These are phyloP conservation scores for Hymenoscyphus salicellus DNA, from an alignment of 2,329 filamentous ascomycete species.

Conservation along the genomic window DNA sequence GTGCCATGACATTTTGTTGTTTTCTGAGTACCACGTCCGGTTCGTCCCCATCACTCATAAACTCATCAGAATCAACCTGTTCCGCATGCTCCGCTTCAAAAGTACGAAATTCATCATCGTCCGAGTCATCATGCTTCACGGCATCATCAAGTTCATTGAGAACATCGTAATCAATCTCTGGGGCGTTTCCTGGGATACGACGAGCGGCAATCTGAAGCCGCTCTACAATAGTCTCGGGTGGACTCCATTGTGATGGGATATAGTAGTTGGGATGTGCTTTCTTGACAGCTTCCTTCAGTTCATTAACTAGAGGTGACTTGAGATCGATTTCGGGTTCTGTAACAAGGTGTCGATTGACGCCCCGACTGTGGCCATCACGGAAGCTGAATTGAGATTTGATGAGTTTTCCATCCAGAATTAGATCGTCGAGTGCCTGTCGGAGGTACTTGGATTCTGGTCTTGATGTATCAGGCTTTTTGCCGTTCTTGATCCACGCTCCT, in stretches of 20 bases:
- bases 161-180: background rate
- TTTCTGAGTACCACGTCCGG: background rate
- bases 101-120: background rate
- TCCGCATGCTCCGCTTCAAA: background rate
- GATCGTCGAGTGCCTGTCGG: slow-evolving; percentile 25
- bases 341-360: slow-evolving; percentile 21
- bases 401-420: slow-evolving; percentile 25
- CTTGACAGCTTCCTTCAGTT: slow-evolving; percentile 25
- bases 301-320: slow-evolving; percentile 13
- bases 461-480: slow-evolving; percentile 8
- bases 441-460: slow-evolving; percentile 31
- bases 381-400: slow-evolving; percentile 11
- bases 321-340: slow-evolving; percentile 18
- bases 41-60: background rate
- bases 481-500: slow-evolving; percentile 29
- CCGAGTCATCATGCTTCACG: background rate
- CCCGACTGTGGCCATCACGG: slow-evolving; percentile 16
- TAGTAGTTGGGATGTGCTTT: slow-evolving; percentile 28
- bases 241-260: slow-evolving; percentile 29
- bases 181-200: background rate
- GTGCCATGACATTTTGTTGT: background rate
- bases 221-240: slow-evolving; percentile 21
- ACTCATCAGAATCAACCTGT: background rate
- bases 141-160: slow-evolving; percentile 2
- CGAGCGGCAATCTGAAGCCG: slow-evolving; percentile 20